phyloP scores from a whole-genome alignment of 2,329 filamentous ascomycete species.

The Fusarium scirpi region DNA sequence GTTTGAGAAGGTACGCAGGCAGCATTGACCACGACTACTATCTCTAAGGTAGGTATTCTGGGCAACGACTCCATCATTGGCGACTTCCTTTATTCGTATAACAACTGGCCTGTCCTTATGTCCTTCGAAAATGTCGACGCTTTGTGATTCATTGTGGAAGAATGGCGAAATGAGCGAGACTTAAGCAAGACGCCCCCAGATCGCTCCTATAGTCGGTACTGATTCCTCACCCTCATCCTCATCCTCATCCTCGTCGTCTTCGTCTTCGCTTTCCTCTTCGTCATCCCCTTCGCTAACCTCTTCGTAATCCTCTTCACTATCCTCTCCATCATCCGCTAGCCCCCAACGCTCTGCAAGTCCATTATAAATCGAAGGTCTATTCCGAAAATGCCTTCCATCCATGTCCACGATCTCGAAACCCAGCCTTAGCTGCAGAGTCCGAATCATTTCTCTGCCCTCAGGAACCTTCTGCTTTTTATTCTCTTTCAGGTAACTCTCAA shows the following conservation, averaged over 20 bases:
- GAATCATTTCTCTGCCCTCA: fast-evolving
- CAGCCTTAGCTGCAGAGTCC: no score
- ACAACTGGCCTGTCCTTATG: neutral
- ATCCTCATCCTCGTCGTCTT: no score
- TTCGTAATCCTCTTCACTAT: no score
- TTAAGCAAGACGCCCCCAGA: neutral
- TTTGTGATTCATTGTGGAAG: no score
- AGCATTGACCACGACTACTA: neutral
- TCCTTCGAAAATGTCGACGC: neutral
- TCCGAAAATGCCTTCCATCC: neutral
- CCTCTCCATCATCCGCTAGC: no score
- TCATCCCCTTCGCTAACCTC: no score
- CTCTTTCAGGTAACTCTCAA: neutral
- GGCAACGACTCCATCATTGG: neutral
- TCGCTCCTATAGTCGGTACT: neutral
- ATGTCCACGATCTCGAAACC: neutral
- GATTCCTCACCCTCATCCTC: neutral
- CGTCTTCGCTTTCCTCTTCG: no score
- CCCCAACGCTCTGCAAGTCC: no score
- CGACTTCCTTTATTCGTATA: neutral
- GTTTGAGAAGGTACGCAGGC: neutral
- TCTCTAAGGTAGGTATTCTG: neutral
- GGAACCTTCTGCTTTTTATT: neutral
- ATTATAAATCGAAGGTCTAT: neutral
- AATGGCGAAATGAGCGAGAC: neutral